These are phyloP conservation scores for Fusarium sp. DNA, from an alignment of 2,329 filamentous ascomycete genomes.

Conservation along the genomic window DNA sequence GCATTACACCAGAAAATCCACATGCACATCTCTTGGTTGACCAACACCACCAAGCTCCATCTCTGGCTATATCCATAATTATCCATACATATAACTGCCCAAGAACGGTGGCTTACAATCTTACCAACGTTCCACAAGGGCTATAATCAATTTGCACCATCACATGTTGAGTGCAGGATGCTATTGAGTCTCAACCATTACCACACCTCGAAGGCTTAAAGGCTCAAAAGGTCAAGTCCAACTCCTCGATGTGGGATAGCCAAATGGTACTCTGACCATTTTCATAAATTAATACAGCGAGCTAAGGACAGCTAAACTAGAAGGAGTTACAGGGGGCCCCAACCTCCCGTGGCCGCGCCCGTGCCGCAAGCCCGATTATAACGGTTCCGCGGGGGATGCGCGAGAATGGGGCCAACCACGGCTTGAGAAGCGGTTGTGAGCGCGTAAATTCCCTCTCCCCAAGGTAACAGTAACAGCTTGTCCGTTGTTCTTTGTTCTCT, in stretches of 20 bases:
- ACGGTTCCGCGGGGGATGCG: conserved; percentile 17
- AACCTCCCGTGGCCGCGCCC: conserved; percentile 31
- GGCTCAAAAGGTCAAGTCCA: neutral
- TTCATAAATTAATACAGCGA: neutral
- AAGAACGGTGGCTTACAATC: neutral
- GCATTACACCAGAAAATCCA: neutral
- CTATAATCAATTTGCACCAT: neutral
- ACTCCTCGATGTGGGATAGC: conserved; percentile 5
- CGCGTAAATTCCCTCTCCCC: conserved; percentile 27
- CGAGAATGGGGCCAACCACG: conserved; percentile 27
- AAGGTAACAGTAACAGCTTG: neutral
- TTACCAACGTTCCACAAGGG: neutral
- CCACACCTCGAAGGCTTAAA: neutral
- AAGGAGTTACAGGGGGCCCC: conserved; percentile 1
- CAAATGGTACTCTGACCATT: conserved; percentile 19
- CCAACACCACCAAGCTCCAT: no score
- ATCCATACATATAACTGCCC: no score
- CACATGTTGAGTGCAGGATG: neutral
- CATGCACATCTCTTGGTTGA: no score
- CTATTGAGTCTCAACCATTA: neutral
- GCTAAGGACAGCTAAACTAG: conserved; percentile 22
- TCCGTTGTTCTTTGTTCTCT: neutral
- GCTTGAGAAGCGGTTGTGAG: conserved; percentile 32
- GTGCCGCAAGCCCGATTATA: conserved; percentile 37
- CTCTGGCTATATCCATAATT: neutral